Evolutionary conservation across 2,329 filamentous ascomycete genomes (phyloP).

Genomic region (Microsporum canis): DNA sequence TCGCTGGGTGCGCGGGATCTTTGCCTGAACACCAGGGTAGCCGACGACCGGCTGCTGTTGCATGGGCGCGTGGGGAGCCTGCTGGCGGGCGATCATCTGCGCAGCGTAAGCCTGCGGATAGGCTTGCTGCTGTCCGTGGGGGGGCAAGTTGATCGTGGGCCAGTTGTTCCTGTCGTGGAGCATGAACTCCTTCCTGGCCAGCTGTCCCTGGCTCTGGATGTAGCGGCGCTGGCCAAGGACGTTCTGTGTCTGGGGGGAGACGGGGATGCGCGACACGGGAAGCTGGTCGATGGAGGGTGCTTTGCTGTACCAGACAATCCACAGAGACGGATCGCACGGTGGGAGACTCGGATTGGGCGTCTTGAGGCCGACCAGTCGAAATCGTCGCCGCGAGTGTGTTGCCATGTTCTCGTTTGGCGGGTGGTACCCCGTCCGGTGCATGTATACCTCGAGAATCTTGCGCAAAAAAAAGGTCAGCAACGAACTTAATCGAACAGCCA

Average conservation of each 20-base stretch:
- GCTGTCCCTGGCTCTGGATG: slow-evolving; percentile 63
- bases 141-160: slow-evolving; percentile 68
- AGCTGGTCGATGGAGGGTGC: slow-evolving; percentile 63
- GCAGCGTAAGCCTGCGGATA: slow-evolving; percentile 37
- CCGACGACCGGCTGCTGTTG: slow-evolving; percentile 13
- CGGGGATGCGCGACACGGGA: slow-evolving; percentile 48
- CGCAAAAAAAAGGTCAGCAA: slow-evolving; percentile 12
- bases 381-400: slow-evolving; percentile 69
- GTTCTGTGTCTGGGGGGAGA: slow-evolving; percentile 32
- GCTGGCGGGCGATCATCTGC: slow-evolving; percentile 27
- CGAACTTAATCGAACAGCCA: background rate
- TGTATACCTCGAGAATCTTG: slow-evolving; percentile 78
- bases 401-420: slow-evolving; percentile 61
- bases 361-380: slow-evolving; percentile 66
- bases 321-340: slow-evolving; percentile 67
- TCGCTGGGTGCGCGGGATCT: slow-evolving; percentile 34
- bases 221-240: slow-evolving; percentile 41
- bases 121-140: slow-evolving; percentile 40
- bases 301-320: slow-evolving; percentile 82
- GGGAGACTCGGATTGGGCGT: slow-evolving; percentile 57
- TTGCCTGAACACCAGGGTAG: slow-evolving; percentile 21
- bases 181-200: slow-evolving; percentile 89
- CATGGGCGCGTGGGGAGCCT: slow-evolving; percentile 24
- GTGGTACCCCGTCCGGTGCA: slow-evolving; percentile 69
- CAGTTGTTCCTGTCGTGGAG: slow-evolving; percentile 79